Percentiles rank a stretch among this genome's conserved stretches.
Evolutionary conservation across 1,139 yeast species (phyloP).

Genomic region (Magnusiomyces ingens): DNA sequence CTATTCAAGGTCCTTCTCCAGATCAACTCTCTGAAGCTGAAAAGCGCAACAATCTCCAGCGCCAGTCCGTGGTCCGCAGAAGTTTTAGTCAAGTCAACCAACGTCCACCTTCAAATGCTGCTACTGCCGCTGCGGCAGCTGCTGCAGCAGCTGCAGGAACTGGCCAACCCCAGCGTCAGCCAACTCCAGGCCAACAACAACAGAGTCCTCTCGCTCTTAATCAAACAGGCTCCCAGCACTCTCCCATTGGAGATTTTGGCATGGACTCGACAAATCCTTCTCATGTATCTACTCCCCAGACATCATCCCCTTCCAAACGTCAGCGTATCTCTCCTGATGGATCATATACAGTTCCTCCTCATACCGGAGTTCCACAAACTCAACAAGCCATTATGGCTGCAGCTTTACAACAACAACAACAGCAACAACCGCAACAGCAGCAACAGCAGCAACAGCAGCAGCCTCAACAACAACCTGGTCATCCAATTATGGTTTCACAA

Average conservation of each 20-base stretch:
- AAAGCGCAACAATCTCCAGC: background rate
- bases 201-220: no score
- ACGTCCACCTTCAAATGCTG: background rate
- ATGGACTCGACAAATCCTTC: conserved; percentile 12
- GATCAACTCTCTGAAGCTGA: background rate
- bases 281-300: conserved; percentile 28
- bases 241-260: no score
- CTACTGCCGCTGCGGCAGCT: background rate
- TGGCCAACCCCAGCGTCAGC: no score
- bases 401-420: conserved; percentile 19
- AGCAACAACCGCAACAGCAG: conserved; percentile 22
- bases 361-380: conserved; percentile 7
- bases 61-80: background rate
- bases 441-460: conserved; percentile 20
- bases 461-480: conserved; percentile 5
- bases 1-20: background rate
- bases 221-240: no score
- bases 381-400: conserved; percentile 16
- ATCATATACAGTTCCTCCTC: conserved; percentile 20
- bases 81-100: background rate
- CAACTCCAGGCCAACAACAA: no score
- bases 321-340: conserved; percentile 36
- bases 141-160: no score
- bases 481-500: conserved; percentile 5
- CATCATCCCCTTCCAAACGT: conserved; percentile 32